These are phyloP conservation scores for Globisporangium viniferum DNA, from an alignment of 352 stramenopile genomes.

Conservation along the genomic window DNA sequence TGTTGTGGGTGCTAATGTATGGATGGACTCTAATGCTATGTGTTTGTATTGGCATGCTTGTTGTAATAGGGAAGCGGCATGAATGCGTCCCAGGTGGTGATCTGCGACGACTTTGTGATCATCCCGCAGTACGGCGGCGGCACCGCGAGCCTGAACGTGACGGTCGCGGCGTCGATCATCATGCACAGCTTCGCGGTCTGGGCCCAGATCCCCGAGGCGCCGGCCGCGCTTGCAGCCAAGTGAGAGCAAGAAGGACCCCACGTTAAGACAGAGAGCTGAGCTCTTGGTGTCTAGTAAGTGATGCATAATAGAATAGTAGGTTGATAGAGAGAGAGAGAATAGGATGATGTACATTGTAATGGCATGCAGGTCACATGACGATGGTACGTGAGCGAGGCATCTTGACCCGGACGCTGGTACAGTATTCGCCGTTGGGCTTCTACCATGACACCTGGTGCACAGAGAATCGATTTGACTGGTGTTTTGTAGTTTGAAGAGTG, in stretches of 20 bases:
- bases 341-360: background rate
- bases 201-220: conserved; percentile 36
- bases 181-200: conserved; percentile 90
- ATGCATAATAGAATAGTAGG: background rate
- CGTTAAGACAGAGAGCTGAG: no score
- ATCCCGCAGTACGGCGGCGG: conserved; percentile 94
- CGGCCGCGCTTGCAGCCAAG: background rate
- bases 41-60: background rate
- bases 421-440: no score
- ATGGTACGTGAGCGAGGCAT: background rate
- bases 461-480: no score
- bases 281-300: background rate
- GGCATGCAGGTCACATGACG: background rate
- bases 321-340: background rate
- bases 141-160: conserved; percentile 96
- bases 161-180: conserved; percentile 92
- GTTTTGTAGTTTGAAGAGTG: no score
- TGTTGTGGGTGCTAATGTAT: background rate
- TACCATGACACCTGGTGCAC: no score
- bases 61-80: conserved; percentile 82
- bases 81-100: conserved; percentile 86
- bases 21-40: background rate
- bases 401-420: background rate
- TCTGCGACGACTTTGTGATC: conserved; percentile 93
- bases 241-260: background rate